Percentiles rank a stretch among this genome's conserved stretches.
Conservation (phyloP, 768 basidiomycete genomes). For the Trametes cubensis region DNA sequence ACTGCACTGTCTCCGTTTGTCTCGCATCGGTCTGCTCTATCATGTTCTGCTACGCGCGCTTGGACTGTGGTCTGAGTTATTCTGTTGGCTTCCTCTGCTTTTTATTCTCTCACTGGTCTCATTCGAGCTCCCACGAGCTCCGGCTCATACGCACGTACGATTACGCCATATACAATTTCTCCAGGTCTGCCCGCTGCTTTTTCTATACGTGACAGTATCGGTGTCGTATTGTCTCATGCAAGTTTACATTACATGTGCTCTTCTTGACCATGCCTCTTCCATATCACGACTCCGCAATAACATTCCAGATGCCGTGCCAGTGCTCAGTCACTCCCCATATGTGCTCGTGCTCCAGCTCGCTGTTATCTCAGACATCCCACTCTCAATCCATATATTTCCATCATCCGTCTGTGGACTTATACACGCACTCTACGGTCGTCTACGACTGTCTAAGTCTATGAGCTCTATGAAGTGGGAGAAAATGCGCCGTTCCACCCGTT, state of each 20-base stretch:
- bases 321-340: no score
- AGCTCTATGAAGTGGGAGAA: no score
- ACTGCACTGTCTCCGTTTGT: conserved; percentile 19
- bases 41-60: conserved; percentile 30
- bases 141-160: conserved; percentile 3
- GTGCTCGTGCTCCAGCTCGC: no score
- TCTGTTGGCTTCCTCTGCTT: not conserved
- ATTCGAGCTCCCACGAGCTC: not conserved
- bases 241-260: conserved; percentile 21
- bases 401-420: not conserved
- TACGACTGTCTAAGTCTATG: no score
- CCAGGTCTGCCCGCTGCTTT: conserved; percentile 3
- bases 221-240: conserved; percentile 16
- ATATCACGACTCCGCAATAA: not conserved
- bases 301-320: no score
- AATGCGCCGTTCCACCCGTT: no score
- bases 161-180: not conserved
- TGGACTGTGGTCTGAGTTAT: conserved; percentile 12
- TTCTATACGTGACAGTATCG: conserved; percentile 13
- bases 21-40: conserved; percentile 28
- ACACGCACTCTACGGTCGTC: no score
- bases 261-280: conserved; percentile 5
- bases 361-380: not conserved
- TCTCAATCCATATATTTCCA: not conserved
- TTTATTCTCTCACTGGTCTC: conserved; percentile 2